A percentile compares a stretch with the other conserved stretches of the same genome.
Conservation (phyloP, 2,329 filamentous ascomycete genomes). For the Exophiala bonariae region DNA sequence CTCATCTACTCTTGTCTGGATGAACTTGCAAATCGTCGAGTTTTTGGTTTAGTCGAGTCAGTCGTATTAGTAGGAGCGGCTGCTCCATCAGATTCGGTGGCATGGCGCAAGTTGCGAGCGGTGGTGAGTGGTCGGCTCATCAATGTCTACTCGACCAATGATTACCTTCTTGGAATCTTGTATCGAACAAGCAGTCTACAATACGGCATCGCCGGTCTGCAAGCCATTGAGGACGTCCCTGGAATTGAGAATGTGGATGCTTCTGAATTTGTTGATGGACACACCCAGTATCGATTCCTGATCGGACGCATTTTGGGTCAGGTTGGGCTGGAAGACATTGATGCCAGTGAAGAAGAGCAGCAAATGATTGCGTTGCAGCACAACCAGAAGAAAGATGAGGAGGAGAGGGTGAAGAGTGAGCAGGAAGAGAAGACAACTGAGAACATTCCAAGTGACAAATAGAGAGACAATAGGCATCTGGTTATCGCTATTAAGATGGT, state of each 20-base stretch:
- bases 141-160: conserved; percentile 78
- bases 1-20: conserved; percentile 75
- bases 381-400: neutral
- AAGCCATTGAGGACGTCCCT: conserved; percentile 64
- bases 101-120: conserved; percentile 70
- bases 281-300: conserved; percentile 1
- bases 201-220: conserved; percentile 73
- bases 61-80: conserved; percentile 75
- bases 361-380: neutral
- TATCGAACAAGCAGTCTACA: conserved; percentile 75
- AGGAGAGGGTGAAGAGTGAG: conserved; percentile 1
- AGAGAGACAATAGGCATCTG: too few species aligned
- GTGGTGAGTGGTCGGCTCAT: conserved; percentile 74
- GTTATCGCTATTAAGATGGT: too few species aligned
- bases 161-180: conserved; percentile 78
- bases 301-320: neutral
- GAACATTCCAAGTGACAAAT: too few species aligned
- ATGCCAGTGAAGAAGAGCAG: neutral
- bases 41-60: conserved; percentile 74
- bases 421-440: neutral
- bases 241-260: conserved; percentile 56
- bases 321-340: neutral
- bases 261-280: neutral
- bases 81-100: conserved; percentile 62
- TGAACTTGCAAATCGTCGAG: conserved; percentile 68